Evolutionary conservation across 352 stramenopile species (phyloP).

Genomic region (Thalassiosira hispida): DNA sequence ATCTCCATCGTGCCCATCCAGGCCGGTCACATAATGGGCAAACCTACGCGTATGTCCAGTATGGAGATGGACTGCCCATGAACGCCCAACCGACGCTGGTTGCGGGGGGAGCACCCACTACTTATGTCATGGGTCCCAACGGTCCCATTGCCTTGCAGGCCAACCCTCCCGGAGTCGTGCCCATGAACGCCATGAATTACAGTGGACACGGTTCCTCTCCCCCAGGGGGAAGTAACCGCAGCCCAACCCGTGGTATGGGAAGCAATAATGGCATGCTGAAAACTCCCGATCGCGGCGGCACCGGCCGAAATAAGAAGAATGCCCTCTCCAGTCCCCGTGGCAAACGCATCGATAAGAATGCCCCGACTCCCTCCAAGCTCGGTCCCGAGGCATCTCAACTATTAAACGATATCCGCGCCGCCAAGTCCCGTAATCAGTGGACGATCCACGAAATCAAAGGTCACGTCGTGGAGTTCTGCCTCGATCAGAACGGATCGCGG

Average conservation of each 20-base stretch:
- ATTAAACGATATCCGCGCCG: constrained; percentile 53
- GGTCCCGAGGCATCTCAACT: constrained; percentile 38
- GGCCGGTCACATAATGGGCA: constrained; percentile 23
- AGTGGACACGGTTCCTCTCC: neutral
- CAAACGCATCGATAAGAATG: constrained; percentile 48
- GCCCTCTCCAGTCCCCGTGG: constrained; percentile 23
- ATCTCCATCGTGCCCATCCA: constrained; percentile 56
- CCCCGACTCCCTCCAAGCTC: constrained; percentile 37
- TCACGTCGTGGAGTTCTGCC: constrained; percentile 86
- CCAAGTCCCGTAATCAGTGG: constrained; percentile 56
- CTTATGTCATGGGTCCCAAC: constrained; percentile 47
- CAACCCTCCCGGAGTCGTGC: constrained; percentile 7
- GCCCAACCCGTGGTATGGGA: constrained; percentile 12
- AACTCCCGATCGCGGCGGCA: constrained; percentile 20
- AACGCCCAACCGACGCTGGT: constrained; percentile 11
- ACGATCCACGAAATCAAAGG: constrained; percentile 59
- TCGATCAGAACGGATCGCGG: constrained; percentile 90
- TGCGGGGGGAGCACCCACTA: constrained; percentile 3
- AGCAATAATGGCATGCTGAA: constrained; percentile 10
- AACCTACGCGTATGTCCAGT: constrained; percentile 51
- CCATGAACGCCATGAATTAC: constrained; percentile 22
- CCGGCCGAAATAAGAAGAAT: constrained; percentile 18
- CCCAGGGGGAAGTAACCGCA: neutral
- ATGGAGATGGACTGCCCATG: constrained; percentile 32
- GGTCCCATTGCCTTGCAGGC: constrained; percentile 34